Evolutionary conservation across 164 flowering plant genomes (phyloP), one percentile per base, ranked within the genome.

Genomic region (Vitis rotundifolia): DNA sequence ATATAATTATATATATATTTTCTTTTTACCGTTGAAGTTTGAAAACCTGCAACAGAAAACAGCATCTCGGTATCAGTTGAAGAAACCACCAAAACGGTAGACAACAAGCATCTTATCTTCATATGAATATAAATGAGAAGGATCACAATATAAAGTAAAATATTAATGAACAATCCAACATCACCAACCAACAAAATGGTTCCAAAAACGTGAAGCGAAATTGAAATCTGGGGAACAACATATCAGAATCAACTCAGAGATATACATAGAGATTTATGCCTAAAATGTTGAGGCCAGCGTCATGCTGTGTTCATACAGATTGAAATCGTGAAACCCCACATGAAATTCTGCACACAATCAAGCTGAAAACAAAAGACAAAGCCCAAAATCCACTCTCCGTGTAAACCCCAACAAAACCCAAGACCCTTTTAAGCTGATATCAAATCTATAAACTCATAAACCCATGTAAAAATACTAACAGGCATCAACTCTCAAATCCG

Each of bases 31-130:
- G 80, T 78, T 72, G 73, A 71, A 81, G 64, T 63, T 71, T 64
- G 71, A 60, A 63, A 77, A 73, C 82, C 89, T 84, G 86, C 84
- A 89, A 84, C 81, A 7, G 77, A 83, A 84, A 83, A 86, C 92
- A 89, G 91, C 92, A 87, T 84, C 91, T 89, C 71, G 88, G 86
- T 74, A 86, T 82, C 77, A 92, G 95, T 75, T 80, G 67, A 80
- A 73, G 68, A 73, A 76, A 85, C 76, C 83, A 84, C 81, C 78
- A 83, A 80, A 84, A 73, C 79, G 68, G 86, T 74, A 82, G 91
- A 88, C 94, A 92, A 70, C 69, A 81, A 85, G 89, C 78, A 88
- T 85, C 83, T 71, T 37, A 55, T 59, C 63, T 71, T 70, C 66
- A 72, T 69, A 79, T 69, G 47, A 73, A 75, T 71, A 78, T 76